phyloP scores from a whole-genome alignment of 2,329 filamentous ascomycete genomes.

The Ophiostoma himal-ulmi region DNA sequence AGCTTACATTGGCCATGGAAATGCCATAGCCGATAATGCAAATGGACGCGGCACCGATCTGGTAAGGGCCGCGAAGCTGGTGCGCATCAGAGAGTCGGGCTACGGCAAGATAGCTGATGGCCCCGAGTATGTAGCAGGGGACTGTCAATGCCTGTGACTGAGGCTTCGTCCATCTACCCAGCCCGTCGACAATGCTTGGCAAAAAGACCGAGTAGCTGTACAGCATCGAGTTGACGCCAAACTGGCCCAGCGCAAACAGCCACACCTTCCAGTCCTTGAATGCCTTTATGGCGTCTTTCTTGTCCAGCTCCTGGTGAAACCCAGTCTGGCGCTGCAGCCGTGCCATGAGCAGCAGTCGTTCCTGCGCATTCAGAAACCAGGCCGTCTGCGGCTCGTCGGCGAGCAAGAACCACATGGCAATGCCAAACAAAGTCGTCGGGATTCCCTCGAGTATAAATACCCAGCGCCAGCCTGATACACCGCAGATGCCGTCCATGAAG shows the following conservation, averaged over 20 bases:
- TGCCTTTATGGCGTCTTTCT: slow-evolving; percentile 7
- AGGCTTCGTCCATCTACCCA: slow-evolving; percentile 29
- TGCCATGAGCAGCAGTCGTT: slow-evolving; percentile 15
- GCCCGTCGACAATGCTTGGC: slow-evolving; percentile 34
- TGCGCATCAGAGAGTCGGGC: slow-evolving; percentile 31
- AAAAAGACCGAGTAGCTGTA: slow-evolving; percentile 32
- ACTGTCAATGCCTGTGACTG: slow-evolving; percentile 30
- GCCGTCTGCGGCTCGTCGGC: slow-evolving; percentile 29
- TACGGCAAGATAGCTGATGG: slow-evolving; percentile 29
- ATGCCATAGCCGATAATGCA: slow-evolving; percentile 48
- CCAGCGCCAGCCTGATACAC: slow-evolving; percentile 38
- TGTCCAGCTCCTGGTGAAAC: slow-evolving; percentile 34
- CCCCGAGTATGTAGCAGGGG: slow-evolving; percentile 31
- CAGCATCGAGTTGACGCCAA: slow-evolving; percentile 31
- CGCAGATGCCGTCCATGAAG: slow-evolving; percentile 35
- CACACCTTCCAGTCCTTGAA: slow-evolving; percentile 18
- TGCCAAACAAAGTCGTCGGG: slow-evolving; percentile 39
- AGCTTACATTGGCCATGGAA: slow-evolving; percentile 44
- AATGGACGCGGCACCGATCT: slow-evolving; percentile 40
- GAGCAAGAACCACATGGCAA: slow-evolving; percentile 44
- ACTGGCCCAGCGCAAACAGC: slow-evolving; percentile 29
- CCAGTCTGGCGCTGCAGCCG: slow-evolving; percentile 17
- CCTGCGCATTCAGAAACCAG: slow-evolving; percentile 20
- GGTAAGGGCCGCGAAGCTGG: slow-evolving; percentile 53
- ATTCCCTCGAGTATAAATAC: slow-evolving; percentile 49